These are phyloP conservation scores for Diplocarpon rosae DNA, from an alignment of 2,329 filamentous ascomycete species.

Conservation along the genomic window DNA sequence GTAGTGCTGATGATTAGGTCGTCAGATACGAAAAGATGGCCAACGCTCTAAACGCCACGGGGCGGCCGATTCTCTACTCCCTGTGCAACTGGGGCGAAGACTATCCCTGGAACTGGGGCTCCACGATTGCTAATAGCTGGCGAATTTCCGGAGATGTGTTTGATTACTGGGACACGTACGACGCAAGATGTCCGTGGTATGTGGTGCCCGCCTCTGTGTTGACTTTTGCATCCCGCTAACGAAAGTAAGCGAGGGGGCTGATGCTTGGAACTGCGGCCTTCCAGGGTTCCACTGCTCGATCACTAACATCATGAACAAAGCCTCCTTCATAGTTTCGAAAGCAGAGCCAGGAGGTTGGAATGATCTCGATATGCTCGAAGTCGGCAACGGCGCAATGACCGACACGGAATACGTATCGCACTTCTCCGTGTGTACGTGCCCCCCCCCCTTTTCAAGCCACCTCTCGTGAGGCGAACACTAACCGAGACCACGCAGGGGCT, in stretches of 20 bases:
- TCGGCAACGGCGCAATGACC: constrained; percentile 30
- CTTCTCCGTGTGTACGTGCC: constrained; percentile 20
- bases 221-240: not conserved
- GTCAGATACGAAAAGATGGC: constrained; percentile 28
- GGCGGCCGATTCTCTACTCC: constrained; percentile 30
- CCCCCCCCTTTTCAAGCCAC: not conserved
- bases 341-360: constrained; percentile 26
- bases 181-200: constrained; percentile 28
- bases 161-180: constrained; percentile 31
- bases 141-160: constrained; percentile 31
- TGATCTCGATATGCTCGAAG: constrained; percentile 28
- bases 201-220: not conserved
- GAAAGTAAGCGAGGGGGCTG: constrained; percentile 29
- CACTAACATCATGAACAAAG: constrained; percentile 21
- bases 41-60: constrained; percentile 28
- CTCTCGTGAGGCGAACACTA: not conserved
- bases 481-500: constrained; percentile 15
- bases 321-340: constrained; percentile 23
- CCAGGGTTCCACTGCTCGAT: constrained; percentile 26
- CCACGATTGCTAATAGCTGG: constrained; percentile 29
- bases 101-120: constrained; percentile 30
- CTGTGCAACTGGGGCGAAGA: constrained; percentile 41
- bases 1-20: not conserved
- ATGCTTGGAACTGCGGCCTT: constrained; percentile 23
- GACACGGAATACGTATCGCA: constrained; percentile 30